Evolutionary conservation across 495 filamentous ascomycete genomes (phyloP).

Genomic region (Lepraria neglecta): DNA sequence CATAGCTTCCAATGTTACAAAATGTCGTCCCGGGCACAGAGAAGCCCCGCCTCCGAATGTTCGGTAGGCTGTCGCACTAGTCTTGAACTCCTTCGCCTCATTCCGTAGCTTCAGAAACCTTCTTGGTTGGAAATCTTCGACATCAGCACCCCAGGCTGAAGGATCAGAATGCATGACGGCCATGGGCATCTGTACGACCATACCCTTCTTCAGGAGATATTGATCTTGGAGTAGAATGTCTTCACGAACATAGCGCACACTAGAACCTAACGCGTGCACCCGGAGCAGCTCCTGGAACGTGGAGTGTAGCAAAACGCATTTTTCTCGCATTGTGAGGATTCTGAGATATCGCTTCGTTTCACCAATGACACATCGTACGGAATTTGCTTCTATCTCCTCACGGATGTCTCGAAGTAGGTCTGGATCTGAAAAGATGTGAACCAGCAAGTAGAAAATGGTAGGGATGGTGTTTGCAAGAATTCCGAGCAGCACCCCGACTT

Average conservation of each 20-base stretch:
- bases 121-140: constrained; percentile 22
- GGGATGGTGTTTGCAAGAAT: constrained; percentile 20
- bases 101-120: constrained; percentile 20
- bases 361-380: background rate
- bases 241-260: constrained; percentile 23
- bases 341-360: background rate
- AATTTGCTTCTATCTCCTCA: constrained; percentile 10
- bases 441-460: constrained; percentile 25
- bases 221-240: constrained; percentile 24
- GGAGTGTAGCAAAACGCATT: constrained; percentile 17
- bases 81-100: constrained; percentile 17
- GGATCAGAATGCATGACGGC: constrained; percentile 22
- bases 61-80: constrained; percentile 31
- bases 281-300: constrained; percentile 23
- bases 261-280: constrained; percentile 14
- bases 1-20: constrained; percentile 25
- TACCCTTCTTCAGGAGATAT: constrained; percentile 28
- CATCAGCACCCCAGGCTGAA: constrained; percentile 22
- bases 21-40: constrained; percentile 28
- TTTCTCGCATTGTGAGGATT: constrained; percentile 3
- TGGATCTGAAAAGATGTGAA: constrained; percentile 24
- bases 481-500: constrained; percentile 13
- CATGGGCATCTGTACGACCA: constrained; percentile 22
- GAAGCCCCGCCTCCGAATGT: constrained; percentile 27
- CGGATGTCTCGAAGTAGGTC: constrained; percentile 24